phyloP scores from a whole-genome alignment of 2,329 filamentous ascomycete species.

The Aspergillus amoenus region DNA sequence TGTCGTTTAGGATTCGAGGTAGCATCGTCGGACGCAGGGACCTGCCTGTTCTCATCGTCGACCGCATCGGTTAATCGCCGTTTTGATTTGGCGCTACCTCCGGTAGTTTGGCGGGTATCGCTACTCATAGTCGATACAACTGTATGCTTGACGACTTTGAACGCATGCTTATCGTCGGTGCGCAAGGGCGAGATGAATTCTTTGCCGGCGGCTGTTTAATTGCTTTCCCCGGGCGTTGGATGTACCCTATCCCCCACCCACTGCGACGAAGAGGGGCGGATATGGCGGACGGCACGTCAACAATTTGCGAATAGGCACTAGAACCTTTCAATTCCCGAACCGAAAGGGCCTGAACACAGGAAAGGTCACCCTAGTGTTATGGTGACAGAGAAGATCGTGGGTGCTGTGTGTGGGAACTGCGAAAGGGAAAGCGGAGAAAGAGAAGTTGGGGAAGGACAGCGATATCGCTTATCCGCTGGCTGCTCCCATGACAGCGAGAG shows the following conservation, averaged over 20 bases:
- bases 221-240: neutral
- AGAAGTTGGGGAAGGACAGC: constrained; percentile 18
- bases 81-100: constrained; percentile 31
- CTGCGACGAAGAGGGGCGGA: constrained; percentile 1
- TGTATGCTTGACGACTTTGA: constrained; percentile 24
- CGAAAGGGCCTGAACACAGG: neutral
- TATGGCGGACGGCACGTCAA: neutral
- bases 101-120: constrained; percentile 32
- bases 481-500: neutral
- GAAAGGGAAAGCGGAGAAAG: constrained; percentile 20
- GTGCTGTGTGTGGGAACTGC: constrained; percentile 1
- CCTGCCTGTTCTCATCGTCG: constrained; percentile 31
- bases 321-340: neutral
- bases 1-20: constrained; percentile 55
- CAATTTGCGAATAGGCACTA: neutral
- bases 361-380: neutral
- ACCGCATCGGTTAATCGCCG: constrained; percentile 27
- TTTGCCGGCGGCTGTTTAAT: constrained; percentile 28
- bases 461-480: constrained; percentile 18
- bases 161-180: constrained; percentile 31
- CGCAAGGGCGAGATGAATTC: constrained; percentile 25
- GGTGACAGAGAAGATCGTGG: constrained; percentile 4
- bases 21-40: constrained; percentile 25
- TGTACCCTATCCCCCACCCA: constrained; percentile 4
- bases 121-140: constrained; percentile 32